These are phyloP conservation scores for Xylaria venustula DNA, from an alignment of 495 filamentous ascomycete genomes.

Conservation along the genomic window DNA sequence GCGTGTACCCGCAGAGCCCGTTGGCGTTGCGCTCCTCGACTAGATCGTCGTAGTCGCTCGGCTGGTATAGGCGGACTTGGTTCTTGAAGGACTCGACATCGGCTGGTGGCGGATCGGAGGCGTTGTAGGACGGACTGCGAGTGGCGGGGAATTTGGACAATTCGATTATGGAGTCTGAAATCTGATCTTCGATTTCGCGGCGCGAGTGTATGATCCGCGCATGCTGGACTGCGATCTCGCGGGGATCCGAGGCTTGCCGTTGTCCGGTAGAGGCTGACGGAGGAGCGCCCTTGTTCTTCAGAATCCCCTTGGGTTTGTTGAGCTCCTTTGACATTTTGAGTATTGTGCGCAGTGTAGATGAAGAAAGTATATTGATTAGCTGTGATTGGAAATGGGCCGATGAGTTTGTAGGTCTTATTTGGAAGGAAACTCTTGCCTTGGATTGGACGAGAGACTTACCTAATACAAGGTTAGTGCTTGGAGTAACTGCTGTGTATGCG, in stretches of 20 bases:
- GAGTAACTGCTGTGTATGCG: too few species aligned
- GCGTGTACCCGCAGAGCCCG: constrained; percentile 73
- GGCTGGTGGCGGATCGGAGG: constrained; percentile 54
- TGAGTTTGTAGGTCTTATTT: too few species aligned
- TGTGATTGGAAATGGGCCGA: background rate
- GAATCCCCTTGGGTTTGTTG: constrained; percentile 45
- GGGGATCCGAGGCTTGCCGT: constrained; percentile 36
- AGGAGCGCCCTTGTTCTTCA: constrained; percentile 50
- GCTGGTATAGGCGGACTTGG: constrained; percentile 69
- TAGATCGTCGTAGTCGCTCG: constrained; percentile 80
- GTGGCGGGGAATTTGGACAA: constrained; percentile 67
- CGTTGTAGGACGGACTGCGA: constrained; percentile 47
- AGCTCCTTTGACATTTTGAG: constrained; percentile 5
- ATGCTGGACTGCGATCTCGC: constrained; percentile 71
- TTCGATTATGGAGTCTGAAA: constrained; percentile 60
- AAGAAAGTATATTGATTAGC: too few species aligned
- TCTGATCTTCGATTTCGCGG: constrained; percentile 63
- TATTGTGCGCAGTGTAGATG: background rate
- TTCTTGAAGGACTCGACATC: constrained; percentile 59
- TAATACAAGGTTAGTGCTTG: too few species aligned
- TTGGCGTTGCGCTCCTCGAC: constrained; percentile 84
- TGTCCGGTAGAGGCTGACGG: constrained; percentile 31
- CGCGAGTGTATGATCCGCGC: constrained; percentile 74
- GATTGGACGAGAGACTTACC: too few species aligned
- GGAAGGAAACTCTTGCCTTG: too few species aligned